Base-by-base conservation (phyloP, 2,329 filamentous ascomycete species). In the Colletotrichum sp. region DNA sequence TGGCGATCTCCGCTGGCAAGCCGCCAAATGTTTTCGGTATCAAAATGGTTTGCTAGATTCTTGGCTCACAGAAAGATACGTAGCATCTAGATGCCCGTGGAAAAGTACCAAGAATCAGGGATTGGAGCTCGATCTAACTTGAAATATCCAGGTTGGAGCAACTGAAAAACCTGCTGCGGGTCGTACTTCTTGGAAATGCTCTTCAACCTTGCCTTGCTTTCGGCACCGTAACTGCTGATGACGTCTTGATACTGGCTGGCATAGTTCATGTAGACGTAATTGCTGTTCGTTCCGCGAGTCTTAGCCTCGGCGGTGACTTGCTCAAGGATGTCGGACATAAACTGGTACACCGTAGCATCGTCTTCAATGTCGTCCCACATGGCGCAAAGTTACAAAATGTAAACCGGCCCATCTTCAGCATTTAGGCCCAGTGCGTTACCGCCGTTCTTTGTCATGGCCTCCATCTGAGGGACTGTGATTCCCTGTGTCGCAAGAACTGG, bases 261-360 rank as follows among this genome's bases (percentile, higher is more conserved):
- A 75, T 89, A 88, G 79, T 89, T 88, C 77, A 88, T 83, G 77
- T 87, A 88, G 21, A 80, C 36, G 38, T 78, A 82, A 16, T 79
- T 78, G 30, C 70, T 77, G n/a, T 75, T 34, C 4, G 64, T 18
- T 6, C 78, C 80, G 7, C 65, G 71, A 36, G 28, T 36, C 66
- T 75, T 61, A 21, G 75, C 68, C 8, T 67, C 71, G 5, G 78
- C 78, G 21, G 78, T 72, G 48, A 81, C 71, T 28, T 60, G 76
- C 8, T 72, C 55, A 15, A 82, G 52, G 4, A 80, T 63, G 8
- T 69, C 63, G 4, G 78, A 78, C 15, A 76, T 74, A n/a, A 75
- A 76, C 5, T 65, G 18, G 60, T 79, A 76, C n/a, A 81, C 77
- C 24, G 70, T 64, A 8, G 48, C 68, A 61, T 82, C 79, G 36